These are phyloP conservation scores for Tephrocybe sp. DNA, from an alignment of 768 basidiomycete species.

Conservation along the genomic window DNA sequence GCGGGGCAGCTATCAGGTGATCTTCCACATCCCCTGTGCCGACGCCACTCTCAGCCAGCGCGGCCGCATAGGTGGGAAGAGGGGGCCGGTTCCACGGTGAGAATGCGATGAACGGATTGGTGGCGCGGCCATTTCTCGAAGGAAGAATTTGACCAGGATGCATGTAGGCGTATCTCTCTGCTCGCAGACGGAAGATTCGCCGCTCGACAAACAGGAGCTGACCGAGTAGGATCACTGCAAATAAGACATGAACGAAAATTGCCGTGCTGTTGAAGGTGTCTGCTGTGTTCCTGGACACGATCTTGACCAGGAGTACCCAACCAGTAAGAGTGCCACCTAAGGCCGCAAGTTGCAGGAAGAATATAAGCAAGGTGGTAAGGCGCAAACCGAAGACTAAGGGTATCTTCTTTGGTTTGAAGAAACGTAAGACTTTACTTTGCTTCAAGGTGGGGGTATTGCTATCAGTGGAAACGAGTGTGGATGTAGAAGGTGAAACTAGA, in stretches of 20 bases:
- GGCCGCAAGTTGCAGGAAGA: constrained; percentile 38
- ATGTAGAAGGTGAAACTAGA: constrained; percentile 20
- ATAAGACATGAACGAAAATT: constrained; percentile 66
- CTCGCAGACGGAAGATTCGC: constrained; percentile 62
- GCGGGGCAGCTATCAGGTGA: constrained; percentile 61
- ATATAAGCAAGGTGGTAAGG: constrained; percentile 40
- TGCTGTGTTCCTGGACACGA: constrained; percentile 9
- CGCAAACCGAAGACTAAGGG: constrained; percentile 44
- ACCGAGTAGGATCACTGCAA: constrained; percentile 48
- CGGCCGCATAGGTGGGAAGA: constrained; percentile 70
- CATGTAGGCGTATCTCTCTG: constrained; percentile 57
- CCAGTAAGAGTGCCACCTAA: constrained; percentile 50
- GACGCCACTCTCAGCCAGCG: constrained; percentile 63
- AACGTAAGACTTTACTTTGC: constrained; percentile 34
- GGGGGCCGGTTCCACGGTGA: constrained; percentile 75
- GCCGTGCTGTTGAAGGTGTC: constrained; percentile 23
- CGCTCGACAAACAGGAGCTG: constrained; percentile 67
- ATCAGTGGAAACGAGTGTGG: constrained; percentile 14
- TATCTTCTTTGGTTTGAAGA: constrained; percentile 39
- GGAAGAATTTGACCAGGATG: constrained; percentile 62
- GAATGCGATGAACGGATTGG: constrained; percentile 37
- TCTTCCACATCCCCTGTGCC: constrained; percentile 81
- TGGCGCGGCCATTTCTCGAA: constrained; percentile 27
- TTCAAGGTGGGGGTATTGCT: constrained; percentile 24
- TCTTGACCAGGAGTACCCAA: constrained; percentile 50